These are phyloP conservation scores for Sechiopsis laciniata DNA, from an alignment of 306 rosid species.

Conservation along the genomic window DNA sequence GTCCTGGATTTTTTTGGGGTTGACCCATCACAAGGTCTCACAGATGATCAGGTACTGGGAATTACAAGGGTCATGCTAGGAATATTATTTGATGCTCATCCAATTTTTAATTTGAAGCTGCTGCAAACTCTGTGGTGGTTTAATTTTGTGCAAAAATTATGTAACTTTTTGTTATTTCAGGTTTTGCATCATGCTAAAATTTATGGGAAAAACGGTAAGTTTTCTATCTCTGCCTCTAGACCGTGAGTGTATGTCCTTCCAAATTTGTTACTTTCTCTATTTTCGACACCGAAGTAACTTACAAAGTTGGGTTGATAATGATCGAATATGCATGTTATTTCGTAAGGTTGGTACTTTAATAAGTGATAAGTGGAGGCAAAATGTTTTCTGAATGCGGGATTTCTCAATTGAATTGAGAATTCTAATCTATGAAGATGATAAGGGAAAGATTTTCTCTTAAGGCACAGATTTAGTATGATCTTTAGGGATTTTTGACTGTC, in stretches of 20 bases:
- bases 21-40: conserved; percentile 71
- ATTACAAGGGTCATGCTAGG: conserved; percentile 4
- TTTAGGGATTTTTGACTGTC: not conserved
- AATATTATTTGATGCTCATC: not conserved
- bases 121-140: not conserved
- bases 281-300: not conserved
- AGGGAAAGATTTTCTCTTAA: not conserved
- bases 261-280: not conserved
- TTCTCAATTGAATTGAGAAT: not conserved
- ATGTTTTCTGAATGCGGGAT: conserved; percentile 5
- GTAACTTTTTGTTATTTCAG: conserved; percentile 31
- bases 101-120: not conserved
- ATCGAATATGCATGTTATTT: not conserved
- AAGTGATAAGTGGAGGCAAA: not conserved
- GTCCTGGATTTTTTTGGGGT: conserved; percentile 84
- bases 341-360: not conserved
- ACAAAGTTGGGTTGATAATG: not conserved
- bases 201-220: conserved; percentile 73
- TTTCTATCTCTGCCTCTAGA: conserved; percentile 10
- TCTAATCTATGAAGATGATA: not conserved
- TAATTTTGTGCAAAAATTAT: not conserved
- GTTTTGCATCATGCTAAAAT: conserved; percentile 64
- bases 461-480: not conserved
- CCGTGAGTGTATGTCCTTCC: not conserved
- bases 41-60: conserved; percentile 55